Conservation (phyloP, 2,329 filamentous ascomycete species). For the Venturia carpophila region DNA sequence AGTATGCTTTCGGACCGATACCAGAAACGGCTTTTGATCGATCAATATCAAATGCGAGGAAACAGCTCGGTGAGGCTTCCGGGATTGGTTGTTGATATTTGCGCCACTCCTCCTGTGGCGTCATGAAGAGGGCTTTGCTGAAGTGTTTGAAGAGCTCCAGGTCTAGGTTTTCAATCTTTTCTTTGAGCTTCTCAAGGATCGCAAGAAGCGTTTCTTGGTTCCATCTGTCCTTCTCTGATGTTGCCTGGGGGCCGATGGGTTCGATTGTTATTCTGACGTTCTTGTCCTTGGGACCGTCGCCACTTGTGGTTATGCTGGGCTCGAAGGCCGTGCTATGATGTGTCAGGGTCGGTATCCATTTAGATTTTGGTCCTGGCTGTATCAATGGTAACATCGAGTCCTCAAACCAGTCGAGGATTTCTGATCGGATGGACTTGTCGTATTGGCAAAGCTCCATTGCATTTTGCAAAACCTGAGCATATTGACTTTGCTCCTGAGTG, state of each 20-base stretch:
- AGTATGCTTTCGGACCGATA: background rate
- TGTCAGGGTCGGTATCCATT: background rate
- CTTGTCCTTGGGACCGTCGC: background rate
- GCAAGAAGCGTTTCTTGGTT: background rate
- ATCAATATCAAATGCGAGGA: constrained; percentile 9
- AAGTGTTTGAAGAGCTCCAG: constrained; percentile 6
- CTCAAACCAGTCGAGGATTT: background rate
- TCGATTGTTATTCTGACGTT: constrained; percentile 4
- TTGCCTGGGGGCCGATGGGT: background rate
- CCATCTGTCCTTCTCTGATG: background rate
- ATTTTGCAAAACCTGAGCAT: constrained; percentile 2
- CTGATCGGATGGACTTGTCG: background rate
- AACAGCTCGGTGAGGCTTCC: background rate
- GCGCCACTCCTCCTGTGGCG: background rate
- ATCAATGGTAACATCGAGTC: background rate
- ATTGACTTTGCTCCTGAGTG: constrained; percentile 6
- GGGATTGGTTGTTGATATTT: background rate
- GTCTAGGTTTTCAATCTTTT: background rate
- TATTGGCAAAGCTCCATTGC: constrained; percentile 5
- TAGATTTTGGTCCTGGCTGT: background rate
- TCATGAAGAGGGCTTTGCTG: constrained; percentile 9
- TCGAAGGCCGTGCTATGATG: background rate
- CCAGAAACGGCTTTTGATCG: background rate
- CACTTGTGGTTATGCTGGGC: constrained; percentile 5
- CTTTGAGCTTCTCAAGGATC: background rate